phyloP scores from a whole-genome alignment of 1,284 basidiomycete genomes.

The Salmacisia buchloeana region DNA sequence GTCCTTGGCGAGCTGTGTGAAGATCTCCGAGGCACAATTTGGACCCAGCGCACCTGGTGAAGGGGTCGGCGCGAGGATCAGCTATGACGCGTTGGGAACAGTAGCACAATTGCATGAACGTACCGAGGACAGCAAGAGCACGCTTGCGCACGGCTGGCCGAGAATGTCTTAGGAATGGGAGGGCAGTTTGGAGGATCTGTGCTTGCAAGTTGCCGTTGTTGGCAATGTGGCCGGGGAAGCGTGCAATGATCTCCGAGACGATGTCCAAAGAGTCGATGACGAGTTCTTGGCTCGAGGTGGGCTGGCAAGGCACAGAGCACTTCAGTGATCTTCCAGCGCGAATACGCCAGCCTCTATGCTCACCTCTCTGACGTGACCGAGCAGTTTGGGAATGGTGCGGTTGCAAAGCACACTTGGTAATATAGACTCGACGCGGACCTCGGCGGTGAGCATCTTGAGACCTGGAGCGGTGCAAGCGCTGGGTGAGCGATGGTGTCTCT shows the following conservation, averaged over 20 bases:
- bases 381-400: slow-evolving; percentile 76
- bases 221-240: slow-evolving; percentile 54
- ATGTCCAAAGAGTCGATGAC: slow-evolving; percentile 84
- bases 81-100: neutral
- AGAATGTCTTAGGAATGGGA: slow-evolving; percentile 44
- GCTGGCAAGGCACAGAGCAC: slow-evolving; percentile 52
- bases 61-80: neutral
- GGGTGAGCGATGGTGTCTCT: neutral
- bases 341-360: neutral
- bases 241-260: slow-evolving; percentile 78
- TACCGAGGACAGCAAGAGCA: slow-evolving; percentile 65
- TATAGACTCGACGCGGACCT: slow-evolving; percentile 73
- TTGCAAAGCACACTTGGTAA: slow-evolving; percentile 73
- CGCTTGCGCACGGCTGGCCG: slow-evolving; percentile 35
- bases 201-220: slow-evolving; percentile 51
- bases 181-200: slow-evolving; percentile 66
- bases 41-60: neutral
- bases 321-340: neutral
- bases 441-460: slow-evolving; percentile 86
- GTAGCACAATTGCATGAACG: neutral
- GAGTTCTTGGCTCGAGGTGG: slow-evolving; percentile 71
- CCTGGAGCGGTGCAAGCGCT: slow-evolving; percentile 53
- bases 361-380: slow-evolving; percentile 53
- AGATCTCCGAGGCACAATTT: slow-evolving; percentile 30
- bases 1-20: slow-evolving; percentile 32